Evolutionary conservation across 208 protist species (phyloP), one percentile per base, ranked within the genome.

Genomic region (Phytomonas sp.): DNA sequence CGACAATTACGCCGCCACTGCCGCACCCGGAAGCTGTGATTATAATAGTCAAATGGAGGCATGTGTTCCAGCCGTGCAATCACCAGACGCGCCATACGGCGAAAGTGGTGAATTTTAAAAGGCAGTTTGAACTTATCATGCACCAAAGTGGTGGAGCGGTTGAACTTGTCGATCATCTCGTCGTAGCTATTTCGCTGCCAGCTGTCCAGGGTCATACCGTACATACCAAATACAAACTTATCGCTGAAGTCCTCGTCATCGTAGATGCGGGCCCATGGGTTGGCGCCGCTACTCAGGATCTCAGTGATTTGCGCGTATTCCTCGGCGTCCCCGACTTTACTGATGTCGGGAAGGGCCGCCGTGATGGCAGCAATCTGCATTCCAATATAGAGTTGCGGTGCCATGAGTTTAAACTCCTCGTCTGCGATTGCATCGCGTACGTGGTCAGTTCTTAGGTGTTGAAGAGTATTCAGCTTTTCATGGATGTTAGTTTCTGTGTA

Each of bases 191-290:
- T 31, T 63, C 88, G 86, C 76, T 96, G 91, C 89, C 91, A 96
- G 61, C 76, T 86, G 77, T 96, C 91, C 11, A 96, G 80, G 3
- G 91, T 84, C 85, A 90, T 91, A 71, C 88, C 87, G 76, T 96
- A 96, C 91, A 96, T 96, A 64, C 84, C 84, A 70, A 89, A 86
- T 45, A 96, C 76, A 72, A 93, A 93, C 70, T 93, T 78, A 64
- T 93, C 88, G 69, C 89, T 94, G 73, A 92, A 96, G 75, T 96
- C 91, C 61, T 96, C 91, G 76, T 96, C 91, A 72, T 96, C 91
- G 31, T 93, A 77, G 71, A 94, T 70, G 70, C 91, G 83, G 12
- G 85, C 86, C 81, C 90, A 96, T 40, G 91, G 91, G 71, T 80
- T 87, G 29, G 80, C 86, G 34, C 80, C 83, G 62, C 60, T 60